A percentile compares a stretch with the other conserved stretches of the same genome.
These are phyloP conservation scores for Colletotrichum chrysophilum DNA, from an alignment of 2,329 filamentous ascomycete genomes.

Conservation along the genomic window DNA sequence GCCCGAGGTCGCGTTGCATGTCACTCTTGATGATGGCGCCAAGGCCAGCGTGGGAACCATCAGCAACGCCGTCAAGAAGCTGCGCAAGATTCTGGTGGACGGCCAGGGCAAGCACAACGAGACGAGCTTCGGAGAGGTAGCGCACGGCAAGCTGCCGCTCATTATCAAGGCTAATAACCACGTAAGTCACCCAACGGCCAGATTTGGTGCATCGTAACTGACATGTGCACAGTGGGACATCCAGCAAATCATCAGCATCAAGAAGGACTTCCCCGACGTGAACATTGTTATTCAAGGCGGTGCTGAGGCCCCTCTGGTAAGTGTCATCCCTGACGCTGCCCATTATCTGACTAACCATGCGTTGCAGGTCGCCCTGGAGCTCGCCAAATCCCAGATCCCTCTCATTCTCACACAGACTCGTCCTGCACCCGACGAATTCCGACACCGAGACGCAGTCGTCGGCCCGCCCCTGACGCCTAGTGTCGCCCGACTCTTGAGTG, in stretches of 20 bases:
- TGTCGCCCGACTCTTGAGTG: constrained; percentile 40
- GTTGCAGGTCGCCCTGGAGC: constrained; percentile 39
- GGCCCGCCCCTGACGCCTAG: constrained; percentile 47
- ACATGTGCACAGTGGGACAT: constrained; percentile 39
- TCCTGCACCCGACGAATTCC: constrained; percentile 36
- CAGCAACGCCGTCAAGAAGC: constrained; percentile 31
- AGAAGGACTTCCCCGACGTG: constrained; percentile 35
- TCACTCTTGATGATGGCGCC: constrained; percentile 38
- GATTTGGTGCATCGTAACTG: background rate
- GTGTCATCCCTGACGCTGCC: background rate
- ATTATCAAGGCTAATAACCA: constrained; percentile 37
- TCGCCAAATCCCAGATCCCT: constrained; percentile 43
- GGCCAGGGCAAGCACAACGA: constrained; percentile 37
- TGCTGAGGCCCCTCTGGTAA: constrained; percentile 41
- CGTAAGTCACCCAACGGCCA: background rate
- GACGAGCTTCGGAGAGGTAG: constrained; percentile 39
- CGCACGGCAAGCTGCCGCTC: constrained; percentile 41
- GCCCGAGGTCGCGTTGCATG: constrained; percentile 47
- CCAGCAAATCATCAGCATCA: constrained; percentile 42
- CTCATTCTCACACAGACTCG: constrained; percentile 47
- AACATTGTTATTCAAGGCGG: constrained; percentile 45
- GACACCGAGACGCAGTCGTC: constrained; percentile 39
- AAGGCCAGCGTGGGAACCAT: constrained; percentile 30
- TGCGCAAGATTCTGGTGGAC: constrained; percentile 40
- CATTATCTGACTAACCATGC: background rate